Evolutionary conservation across 2,329 filamentous ascomycete genomes (phyloP).

Genomic region (Pezicula neosporulosa): DNA sequence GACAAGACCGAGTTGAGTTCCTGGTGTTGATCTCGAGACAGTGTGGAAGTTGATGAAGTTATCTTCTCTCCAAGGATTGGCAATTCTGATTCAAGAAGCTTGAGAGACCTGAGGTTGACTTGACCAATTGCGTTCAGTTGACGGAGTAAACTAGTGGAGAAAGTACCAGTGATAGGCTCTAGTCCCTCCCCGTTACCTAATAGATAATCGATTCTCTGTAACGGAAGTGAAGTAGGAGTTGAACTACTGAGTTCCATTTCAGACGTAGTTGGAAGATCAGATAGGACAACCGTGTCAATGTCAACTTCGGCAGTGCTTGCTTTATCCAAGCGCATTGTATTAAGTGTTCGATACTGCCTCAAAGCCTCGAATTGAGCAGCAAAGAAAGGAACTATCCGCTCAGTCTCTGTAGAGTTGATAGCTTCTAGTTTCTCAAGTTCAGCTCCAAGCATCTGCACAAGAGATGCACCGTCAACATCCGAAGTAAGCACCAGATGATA

Average conservation of each 20-base stretch:
- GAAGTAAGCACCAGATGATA: conserved; percentile 51
- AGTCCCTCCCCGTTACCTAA: conserved; percentile 27
- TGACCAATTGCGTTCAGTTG: conserved; percentile 48
- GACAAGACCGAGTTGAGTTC: conserved; percentile 34
- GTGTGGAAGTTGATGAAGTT: conserved; percentile 12
- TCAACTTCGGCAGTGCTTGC: conserved; percentile 6
- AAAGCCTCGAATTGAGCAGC: conserved; percentile 53
- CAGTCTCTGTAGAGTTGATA: conserved; percentile 38
- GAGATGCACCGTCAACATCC: conserved; percentile 22
- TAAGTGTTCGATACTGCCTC: conserved; percentile 38
- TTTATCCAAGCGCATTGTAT: conserved; percentile 9
- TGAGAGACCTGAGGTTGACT: conserved; percentile 56
- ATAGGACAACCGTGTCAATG: conserved; percentile 22
- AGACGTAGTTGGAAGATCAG: conserved; percentile 23
- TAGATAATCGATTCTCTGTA: conserved; percentile 26
- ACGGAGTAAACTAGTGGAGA: conserved; percentile 51
- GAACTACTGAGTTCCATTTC: conserved; percentile 23
- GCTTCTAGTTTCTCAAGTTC: conserved; percentile 51
- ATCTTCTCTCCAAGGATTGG: conserved; percentile 53
- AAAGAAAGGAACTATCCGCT: conserved; percentile 46
- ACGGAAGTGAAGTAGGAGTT: conserved; percentile 14
- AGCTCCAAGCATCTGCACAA: conserved; percentile 45
- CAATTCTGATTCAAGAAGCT: conserved; percentile 62
- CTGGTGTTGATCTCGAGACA: conserved; percentile 44
- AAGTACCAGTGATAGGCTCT: conserved; percentile 42